Conservation (phyloP, 2,329 filamentous ascomycete genomes). For the Thermochaetoides dissita region DNA sequence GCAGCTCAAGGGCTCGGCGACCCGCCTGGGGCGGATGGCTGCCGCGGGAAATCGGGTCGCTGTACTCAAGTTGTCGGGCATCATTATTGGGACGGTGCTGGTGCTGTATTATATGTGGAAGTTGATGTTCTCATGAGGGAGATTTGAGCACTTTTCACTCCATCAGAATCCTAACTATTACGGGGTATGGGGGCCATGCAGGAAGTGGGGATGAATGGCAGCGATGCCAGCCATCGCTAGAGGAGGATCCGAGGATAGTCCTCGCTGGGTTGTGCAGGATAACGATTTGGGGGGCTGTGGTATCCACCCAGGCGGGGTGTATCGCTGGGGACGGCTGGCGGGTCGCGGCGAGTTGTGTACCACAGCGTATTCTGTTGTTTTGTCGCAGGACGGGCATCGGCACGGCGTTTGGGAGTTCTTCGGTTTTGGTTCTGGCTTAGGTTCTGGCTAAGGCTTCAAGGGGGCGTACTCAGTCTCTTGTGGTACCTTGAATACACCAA, state of each 20-base stretch:
- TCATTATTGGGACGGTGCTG: slow-evolving; percentile 59
- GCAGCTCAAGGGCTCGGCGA: slow-evolving; percentile 70
- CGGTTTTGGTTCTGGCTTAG: neutral
- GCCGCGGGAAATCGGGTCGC: slow-evolving; percentile 81
- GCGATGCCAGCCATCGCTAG: too few species aligned
- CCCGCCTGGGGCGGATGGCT: slow-evolving; percentile 77
- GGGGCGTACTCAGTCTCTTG: too few species aligned
- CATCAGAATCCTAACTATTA: too few species aligned
- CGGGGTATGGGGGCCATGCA: too few species aligned
- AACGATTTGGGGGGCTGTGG: too few species aligned
- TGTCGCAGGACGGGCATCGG: neutral
- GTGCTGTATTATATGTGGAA: slow-evolving; percentile 60
- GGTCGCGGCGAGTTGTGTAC: neutral
- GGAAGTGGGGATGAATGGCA: too few species aligned
- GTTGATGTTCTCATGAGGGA: slow-evolving; percentile 39
- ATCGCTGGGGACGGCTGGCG: too few species aligned
- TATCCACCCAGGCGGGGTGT: too few species aligned
- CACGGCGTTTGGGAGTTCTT: neutral
- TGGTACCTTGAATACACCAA: too few species aligned
- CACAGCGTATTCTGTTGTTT: neutral
- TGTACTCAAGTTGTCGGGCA: slow-evolving; percentile 75
- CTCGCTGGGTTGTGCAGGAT: too few species aligned
- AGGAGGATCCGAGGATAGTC: too few species aligned
- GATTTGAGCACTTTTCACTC: neutral
- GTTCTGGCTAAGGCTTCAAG: neutral